phyloP scores from a whole-genome alignment of 495 filamentous ascomycete genomes.

The Xylaria bambusicola region DNA sequence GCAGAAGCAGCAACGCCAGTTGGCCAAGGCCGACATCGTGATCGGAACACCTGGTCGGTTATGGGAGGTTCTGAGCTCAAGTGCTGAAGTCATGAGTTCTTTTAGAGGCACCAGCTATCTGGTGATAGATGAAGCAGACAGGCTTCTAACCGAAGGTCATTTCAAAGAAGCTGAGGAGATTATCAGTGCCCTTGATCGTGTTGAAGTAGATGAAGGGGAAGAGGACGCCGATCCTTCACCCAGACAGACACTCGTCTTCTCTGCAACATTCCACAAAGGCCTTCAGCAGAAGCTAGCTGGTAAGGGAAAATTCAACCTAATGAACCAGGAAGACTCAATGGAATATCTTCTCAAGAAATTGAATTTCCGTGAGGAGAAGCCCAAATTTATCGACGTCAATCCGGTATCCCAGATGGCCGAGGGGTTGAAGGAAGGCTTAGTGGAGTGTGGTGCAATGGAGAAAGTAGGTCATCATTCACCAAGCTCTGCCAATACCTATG shows the following conservation, averaged over 20 bases:
- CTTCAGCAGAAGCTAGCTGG: conserved; percentile 87
- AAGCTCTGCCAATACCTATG: background rate
- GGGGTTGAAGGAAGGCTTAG: conserved; percentile 81
- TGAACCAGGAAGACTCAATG: conserved; percentile 77
- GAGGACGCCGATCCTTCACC: conserved; percentile 31
- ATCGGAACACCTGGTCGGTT: conserved; percentile 89
- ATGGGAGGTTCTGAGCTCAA: conserved; percentile 87
- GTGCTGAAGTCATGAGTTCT: conserved; percentile 52
- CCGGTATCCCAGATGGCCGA: conserved; percentile 84
- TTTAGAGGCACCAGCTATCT: conserved; percentile 75
- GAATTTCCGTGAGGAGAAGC: conserved; percentile 77
- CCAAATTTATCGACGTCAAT: conserved; percentile 91
- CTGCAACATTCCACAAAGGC: conserved; percentile 88
- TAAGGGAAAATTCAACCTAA: conserved; percentile 66
- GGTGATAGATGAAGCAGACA: conserved; percentile 93
- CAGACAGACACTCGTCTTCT: conserved; percentile 95
- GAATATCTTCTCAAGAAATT: conserved; percentile 90
- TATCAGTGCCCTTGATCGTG: conserved; percentile 68
- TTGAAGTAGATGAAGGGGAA: conserved; percentile 42
- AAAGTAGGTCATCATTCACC: conserved; percentile 57
- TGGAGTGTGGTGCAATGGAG: conserved; percentile 89
- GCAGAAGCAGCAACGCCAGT: conserved; percentile 85
- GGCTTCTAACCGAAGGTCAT: conserved; percentile 86
- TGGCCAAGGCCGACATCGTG: conserved; percentile 78
- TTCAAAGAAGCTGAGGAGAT: conserved; percentile 94